Evolutionary conservation across 495 filamentous ascomycete genomes (phyloP), one percentile per base, ranked within the genome.

Genomic region (Monascus purpureus): DNA sequence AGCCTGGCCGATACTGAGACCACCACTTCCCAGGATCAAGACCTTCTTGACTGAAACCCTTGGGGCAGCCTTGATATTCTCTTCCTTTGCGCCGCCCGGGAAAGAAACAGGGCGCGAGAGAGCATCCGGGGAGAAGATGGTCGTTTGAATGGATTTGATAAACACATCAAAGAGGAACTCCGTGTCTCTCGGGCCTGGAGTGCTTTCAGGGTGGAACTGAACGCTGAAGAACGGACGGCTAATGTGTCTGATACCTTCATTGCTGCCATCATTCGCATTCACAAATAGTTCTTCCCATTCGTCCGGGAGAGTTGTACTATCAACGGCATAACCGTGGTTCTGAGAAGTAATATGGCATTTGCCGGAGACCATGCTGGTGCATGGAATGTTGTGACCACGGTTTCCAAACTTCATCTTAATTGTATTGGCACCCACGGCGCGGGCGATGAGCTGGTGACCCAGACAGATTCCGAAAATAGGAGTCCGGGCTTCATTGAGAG

Each of bases 391-490:
- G 65, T 94, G 86, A 23, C 90, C 90, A 45, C 90, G 82, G 59
- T 97, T 97, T 58, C 90, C 90, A 47, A 95, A 97, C 66, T 94
- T 94, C 81, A 97, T 92, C 63, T 97, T 97, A 36, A 63, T 50
- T 2, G 90, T 97, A 18, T 72, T 68, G 23, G 88, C 90, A 32
- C 90, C 90, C 13, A 85, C 79, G 16, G 90, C 84, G 38, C 90
- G 72, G 13, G 90, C 83, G 24, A 97, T 77, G 34, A 97, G 67
- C 58, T 96, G 90, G 50, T 97, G 90, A 31, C 90, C 90, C 37
- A 97, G 59, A 60, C 90, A 97, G 42, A 97, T 97, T 50, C 87
- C 90, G 43, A 97, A 96, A 19, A 97, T 77, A 9, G 90, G 90
- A 1, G 77, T 86, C 25, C 70, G 70, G 32, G 75, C 82, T 44